Evolutionary conservation across 2,329 filamentous ascomycete genomes (phyloP).

Genomic region (Ophiocordyceps camponoti-floridani): DNA sequence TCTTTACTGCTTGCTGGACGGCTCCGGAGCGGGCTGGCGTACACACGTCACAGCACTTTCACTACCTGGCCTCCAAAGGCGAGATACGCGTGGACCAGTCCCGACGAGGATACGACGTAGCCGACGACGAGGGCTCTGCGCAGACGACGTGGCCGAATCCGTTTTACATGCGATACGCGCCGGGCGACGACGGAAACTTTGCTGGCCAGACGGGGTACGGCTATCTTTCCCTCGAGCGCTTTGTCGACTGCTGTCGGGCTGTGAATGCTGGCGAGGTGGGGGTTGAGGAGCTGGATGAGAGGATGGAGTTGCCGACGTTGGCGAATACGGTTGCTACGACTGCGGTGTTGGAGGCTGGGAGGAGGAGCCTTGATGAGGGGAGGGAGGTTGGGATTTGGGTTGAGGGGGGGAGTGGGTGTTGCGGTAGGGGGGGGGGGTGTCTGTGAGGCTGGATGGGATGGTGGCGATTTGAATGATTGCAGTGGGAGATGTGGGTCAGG

Average conservation of each 20-base stretch:
- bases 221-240: constrained; percentile 91
- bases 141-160: constrained; percentile 79
- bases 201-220: constrained; percentile 81
- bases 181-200: constrained; percentile 90
- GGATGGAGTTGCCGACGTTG: constrained; percentile 60
- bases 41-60: constrained; percentile 96
- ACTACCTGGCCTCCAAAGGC: constrained; percentile 71
- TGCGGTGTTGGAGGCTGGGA: constrained; percentile 75
- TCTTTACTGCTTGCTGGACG: constrained; percentile 91
- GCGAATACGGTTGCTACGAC: constrained; percentile 83
- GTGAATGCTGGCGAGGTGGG: constrained; percentile 59
- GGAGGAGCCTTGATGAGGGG: constrained; percentile 68
- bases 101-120: constrained; percentile 85
- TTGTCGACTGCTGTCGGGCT: constrained; percentile 68
- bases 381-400: constrained; percentile 59
- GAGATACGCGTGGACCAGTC: constrained; percentile 86
- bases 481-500: no score
- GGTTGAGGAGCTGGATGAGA: constrained; percentile 59
- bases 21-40: constrained; percentile 83
- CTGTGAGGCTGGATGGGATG: constrained; percentile 1
- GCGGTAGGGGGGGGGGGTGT: constrained; percentile 22
- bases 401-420: constrained; percentile 48
- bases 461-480: no score
- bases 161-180: constrained; percentile 89
- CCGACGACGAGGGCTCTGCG: constrained; percentile 49